Evolutionary conservation across 257 asterid genomes (phyloP), one percentile per base, ranked within the genome.

Genomic region (Solanum acaule): DNA sequence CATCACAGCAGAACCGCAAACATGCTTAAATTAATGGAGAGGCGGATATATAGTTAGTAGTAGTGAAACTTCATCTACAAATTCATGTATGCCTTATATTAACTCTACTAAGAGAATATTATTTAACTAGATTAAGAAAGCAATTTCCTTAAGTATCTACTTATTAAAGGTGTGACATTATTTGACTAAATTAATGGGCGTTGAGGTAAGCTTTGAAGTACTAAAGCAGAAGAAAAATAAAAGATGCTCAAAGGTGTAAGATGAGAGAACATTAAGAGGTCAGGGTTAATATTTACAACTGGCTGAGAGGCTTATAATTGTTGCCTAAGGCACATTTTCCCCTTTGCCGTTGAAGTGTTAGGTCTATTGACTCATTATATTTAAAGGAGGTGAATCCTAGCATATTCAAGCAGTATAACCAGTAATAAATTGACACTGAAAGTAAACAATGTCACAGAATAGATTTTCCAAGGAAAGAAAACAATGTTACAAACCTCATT

Each of bases 401-500:
- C 79, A 67, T 85, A 65, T 46, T 75, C 49, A 86, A 40, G 25
- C 49, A 86, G 81, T 71, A 71, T 42, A 44, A 7, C 67, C 67
- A 22, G 37, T 86, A 67, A 71, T 33, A 73, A 89, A 27, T 15
- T 42, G 35, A 86, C 65, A 42, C 63, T 71, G 82, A 44, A 34
- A 73, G 88, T 49, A 77, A 86, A 83, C 63, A 52, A 46, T 29
- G 42, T 29, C 86, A 81, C 65, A 73, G 27, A 6, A 25, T 84
- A 85, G 79, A 46, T 46, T 83, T 77, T 25, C 22, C 38, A 59
- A 68, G 83, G 65, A 56, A 25, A 76, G 83, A 59, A 86, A 88
- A 83, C 44, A 46, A 86, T 13, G 73, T 25, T n/a, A 40, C 15
- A 85, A 92, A 94, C 99, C 98, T 94, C 94, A 85, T 91, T 93